Evolutionary conservation across 1,139 yeast species (phyloP), one percentile per base, ranked within the genome.

Genomic region (Geotrichum fermentans): DNA sequence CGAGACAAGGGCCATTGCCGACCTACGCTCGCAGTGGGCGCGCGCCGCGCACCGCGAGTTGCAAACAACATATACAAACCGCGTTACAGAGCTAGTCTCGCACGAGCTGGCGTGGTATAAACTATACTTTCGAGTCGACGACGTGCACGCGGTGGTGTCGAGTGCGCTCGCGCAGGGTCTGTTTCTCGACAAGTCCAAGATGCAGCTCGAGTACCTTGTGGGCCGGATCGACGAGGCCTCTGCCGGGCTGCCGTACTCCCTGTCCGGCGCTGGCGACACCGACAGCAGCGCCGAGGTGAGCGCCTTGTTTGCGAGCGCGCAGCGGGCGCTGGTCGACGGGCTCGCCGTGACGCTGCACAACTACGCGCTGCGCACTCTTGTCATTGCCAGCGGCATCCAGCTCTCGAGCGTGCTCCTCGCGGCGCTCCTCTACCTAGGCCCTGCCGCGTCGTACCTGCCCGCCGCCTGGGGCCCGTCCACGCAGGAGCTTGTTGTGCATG

Each of bases 11-110:
- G 60, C 59, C 20, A 60, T 34, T 20, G 7, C 37, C 2, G 11
- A 38, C 13, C 13, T 16, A 24, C 17, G 42, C 18, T 35, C 29
- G 11, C 51, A 57, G 18, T 69, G 73, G 73, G 57, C 72, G 0
- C 51, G 53, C n/a, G 52, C 54, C 2, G 72, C 73, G 1, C 73
- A 69, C 53, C 52, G 56, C 20, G 73, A 69, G 55, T 59, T 69
- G 20, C 71, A 70, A 51, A 59, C 64, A 10, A 51, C 49, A 1
- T 40, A 40, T 17, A 24, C 43, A 10, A 33, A 40, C 3, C 10
- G 34, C 3, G 22, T 40, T 11, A 22, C 30, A n/a, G n/a, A n/a
- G 6, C 21, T 35, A 22, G 8, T 16, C 21, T 36, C 28, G 38
- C 24, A 52, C 18, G 52, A 55, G 3, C 49, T 68, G 30, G 63